Conservation (phyloP, 768 basidiomycete species). For the Mycena galericulata region DNA sequence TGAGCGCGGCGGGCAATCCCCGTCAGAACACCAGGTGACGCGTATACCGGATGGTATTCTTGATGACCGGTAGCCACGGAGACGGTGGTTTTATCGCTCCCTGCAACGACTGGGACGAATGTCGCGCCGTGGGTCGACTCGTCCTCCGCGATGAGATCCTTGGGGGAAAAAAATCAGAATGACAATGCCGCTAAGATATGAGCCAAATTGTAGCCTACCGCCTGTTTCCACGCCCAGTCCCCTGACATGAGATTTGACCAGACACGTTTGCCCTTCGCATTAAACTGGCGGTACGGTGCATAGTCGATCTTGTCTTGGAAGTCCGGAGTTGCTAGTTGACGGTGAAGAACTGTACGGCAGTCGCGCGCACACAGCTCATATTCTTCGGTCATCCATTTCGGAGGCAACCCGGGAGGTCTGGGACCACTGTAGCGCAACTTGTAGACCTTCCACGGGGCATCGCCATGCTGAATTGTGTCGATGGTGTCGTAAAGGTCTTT, state of each 20-base stretch:
- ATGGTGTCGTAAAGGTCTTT: conserved; percentile 6
- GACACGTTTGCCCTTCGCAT: conserved; percentile 26
- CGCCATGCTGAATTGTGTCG: conserved; percentile 18
- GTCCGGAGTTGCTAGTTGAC: conserved; percentile 31
- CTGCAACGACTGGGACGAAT: conserved; percentile 38
- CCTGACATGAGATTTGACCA: conserved; percentile 51
- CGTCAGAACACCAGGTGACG: conserved; percentile 31
- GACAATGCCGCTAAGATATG: background rate
- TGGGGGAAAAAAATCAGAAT: background rate
- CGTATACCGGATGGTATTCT: conserved; percentile 43
- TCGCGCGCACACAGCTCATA: conserved; percentile 3
- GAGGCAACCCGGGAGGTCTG: background rate
- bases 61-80: conserved; percentile 32
- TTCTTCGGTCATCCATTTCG: conserved; percentile 12
- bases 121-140: conserved; percentile 20
- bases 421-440: conserved; percentile 12
- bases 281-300: conserved; percentile 40
- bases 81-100: conserved; percentile 43
- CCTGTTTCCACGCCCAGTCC: conserved; percentile 48
- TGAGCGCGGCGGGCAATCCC: conserved; percentile 2
- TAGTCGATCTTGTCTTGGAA: conserved; percentile 39
- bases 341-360: background rate
- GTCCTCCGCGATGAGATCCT: conserved; percentile 5
- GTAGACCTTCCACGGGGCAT: conserved; percentile 9
- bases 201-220: conserved; percentile 44